Evolutionary conservation across 441 rosid species (phyloP).

Genomic region (Viola pubescens): DNA sequence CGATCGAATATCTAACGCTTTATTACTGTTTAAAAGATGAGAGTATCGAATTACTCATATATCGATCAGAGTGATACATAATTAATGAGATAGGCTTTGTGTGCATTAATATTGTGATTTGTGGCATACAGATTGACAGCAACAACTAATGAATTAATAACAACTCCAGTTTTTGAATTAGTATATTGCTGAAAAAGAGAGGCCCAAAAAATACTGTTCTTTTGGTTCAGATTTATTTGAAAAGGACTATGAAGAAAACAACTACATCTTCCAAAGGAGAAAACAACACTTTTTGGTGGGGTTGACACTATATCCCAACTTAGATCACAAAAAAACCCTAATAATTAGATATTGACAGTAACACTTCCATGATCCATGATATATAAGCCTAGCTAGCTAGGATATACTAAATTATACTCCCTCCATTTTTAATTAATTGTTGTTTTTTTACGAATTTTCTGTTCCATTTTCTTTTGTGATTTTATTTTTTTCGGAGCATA

Average conservation of each 20-base stretch:
- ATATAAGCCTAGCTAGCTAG: slow-evolving; percentile 11
- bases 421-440: too few species aligned
- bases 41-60: too few species aligned
- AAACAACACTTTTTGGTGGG: slow-evolving; percentile 33
- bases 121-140: too few species aligned
- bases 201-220: not conserved
- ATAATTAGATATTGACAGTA: slow-evolving; percentile 38
- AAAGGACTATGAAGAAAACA: slow-evolving; percentile 23
- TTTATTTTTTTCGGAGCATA: too few species aligned
- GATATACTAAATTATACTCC: too few species aligned
- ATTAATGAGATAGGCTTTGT: too few species aligned
- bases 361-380: slow-evolving; percentile 44
- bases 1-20: too few species aligned
- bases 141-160: not conserved
- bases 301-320: slow-evolving; percentile 31
- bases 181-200: not conserved
- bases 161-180: not conserved
- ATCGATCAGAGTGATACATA: too few species aligned
- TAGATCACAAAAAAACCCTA: slow-evolving; percentile 36
- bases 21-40: too few species aligned
- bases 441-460: too few species aligned
- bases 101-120: too few species aligned
- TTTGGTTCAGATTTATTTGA: slow-evolving; percentile 12
- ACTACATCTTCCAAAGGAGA: slow-evolving; percentile 38
- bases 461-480: too few species aligned